Conservation (phyloP, 2,329 filamentous ascomycete species). For the Sphaceloma murrayae region DNA sequence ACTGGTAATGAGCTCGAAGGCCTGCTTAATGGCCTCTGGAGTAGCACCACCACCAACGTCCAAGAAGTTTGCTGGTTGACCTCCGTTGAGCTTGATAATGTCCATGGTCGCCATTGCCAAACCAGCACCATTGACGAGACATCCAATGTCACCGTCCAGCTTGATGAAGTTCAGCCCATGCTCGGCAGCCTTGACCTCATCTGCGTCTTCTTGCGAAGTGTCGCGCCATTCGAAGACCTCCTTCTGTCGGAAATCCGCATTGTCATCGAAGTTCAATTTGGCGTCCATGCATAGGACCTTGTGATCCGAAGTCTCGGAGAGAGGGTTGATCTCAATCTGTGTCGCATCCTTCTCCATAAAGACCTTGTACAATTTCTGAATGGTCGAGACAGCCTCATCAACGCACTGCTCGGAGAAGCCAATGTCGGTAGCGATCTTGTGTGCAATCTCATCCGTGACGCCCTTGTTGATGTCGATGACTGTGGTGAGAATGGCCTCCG, state of each 20-base stretch:
- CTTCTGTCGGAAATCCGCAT: conserved; percentile 96
- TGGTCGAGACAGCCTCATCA: conserved; percentile 87
- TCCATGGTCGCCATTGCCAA: conserved; percentile 99
- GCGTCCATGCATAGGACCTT: conserved; percentile 98
- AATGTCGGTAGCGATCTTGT: conserved; percentile 78
- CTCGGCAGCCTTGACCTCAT: conserved; percentile 94
- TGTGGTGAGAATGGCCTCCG: conserved; percentile 89
- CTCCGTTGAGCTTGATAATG: conserved; percentile 99
- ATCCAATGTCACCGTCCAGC: conserved; percentile 97
- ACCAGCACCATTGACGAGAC: conserved; percentile 96
- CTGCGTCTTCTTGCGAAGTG: conserved; percentile 86
- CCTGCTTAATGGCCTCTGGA: conserved; percentile 89
- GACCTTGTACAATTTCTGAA: conserved; percentile 98
- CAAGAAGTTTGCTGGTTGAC: conserved; percentile 93
- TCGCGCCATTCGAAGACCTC: conserved; percentile 92
- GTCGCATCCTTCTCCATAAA: conserved; percentile 98
- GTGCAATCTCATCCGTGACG: conserved; percentile 90
- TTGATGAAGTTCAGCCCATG: conserved; percentile 99
- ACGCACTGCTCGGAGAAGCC: conserved; percentile 98
- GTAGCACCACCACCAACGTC: conserved; percentile 97
- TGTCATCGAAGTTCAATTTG: conserved; percentile 98
- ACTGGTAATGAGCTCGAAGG: conserved; percentile 96
- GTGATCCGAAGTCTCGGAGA: conserved; percentile 97
- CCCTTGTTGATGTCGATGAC: conserved; percentile 88
- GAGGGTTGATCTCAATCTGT: conserved; percentile 99